These are phyloP conservation scores for Talaromyces sp. DNA, from an alignment of 2,329 filamentous ascomycete species.

Conservation along the genomic window DNA sequence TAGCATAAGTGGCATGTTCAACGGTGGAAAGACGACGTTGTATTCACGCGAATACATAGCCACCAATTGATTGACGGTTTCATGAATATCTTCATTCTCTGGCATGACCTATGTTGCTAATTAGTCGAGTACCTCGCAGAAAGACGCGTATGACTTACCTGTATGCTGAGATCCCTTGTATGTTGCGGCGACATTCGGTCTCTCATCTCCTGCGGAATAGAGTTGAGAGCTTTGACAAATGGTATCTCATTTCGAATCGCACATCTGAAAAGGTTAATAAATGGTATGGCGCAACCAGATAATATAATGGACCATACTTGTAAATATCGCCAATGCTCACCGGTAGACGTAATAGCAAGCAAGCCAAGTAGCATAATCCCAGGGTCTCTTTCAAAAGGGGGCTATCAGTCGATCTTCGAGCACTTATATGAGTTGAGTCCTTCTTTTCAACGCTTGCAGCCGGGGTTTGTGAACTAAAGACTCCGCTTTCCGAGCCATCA, in stretches of 20 bases:
- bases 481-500: constrained; percentile 35
- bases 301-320: constrained; percentile 24
- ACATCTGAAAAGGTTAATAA: constrained; percentile 25
- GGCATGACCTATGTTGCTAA: constrained; percentile 4
- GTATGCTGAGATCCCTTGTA: constrained; percentile 41
- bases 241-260: constrained; percentile 69
- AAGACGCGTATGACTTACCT: constrained; percentile 26
- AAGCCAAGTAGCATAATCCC: constrained; percentile 75
- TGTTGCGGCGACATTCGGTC: constrained; percentile 45
- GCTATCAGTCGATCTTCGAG: constrained; percentile 38
- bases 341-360: constrained; percentile 71
- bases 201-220: constrained; percentile 46
- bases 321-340: constrained; percentile 71
- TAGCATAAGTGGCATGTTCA: constrained; percentile 69
- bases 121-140: background rate
- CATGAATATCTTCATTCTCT: constrained; percentile 61
- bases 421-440: background rate
- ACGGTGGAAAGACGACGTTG: constrained; percentile 66
- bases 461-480: constrained; percentile 58
- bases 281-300: background rate
- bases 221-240: constrained; percentile 63
- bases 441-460: constrained; percentile 29
- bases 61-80: constrained; percentile 60
- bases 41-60: constrained; percentile 67
- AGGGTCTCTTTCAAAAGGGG: constrained; percentile 74